These are phyloP conservation scores for Pelargonium nanum DNA, from an alignment of 345 rosid genomes.

Conservation along the genomic window DNA sequence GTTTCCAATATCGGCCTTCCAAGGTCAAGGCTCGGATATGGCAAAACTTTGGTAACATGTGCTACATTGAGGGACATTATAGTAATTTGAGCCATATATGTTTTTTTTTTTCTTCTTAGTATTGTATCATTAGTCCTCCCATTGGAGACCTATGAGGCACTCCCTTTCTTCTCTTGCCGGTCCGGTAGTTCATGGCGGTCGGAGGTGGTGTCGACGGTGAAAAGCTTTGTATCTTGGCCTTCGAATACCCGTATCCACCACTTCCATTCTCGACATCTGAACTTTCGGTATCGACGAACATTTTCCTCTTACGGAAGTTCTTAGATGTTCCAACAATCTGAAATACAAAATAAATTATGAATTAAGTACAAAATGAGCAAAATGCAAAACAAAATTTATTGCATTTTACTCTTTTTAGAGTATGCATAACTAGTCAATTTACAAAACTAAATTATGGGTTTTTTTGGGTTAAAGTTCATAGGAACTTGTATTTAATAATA, in stretches of 20 bases:
- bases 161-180: conserved; percentile 23
- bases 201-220: background rate
- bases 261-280: background rate
- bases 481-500: too few species aligned
- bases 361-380: too few species aligned
- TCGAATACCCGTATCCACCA: background rate
- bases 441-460: too few species aligned
- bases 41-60: background rate
- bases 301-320: background rate
- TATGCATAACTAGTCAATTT: background rate
- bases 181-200: conserved; percentile 7
- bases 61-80: background rate
- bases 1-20: conserved; percentile 2
- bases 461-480: too few species aligned
- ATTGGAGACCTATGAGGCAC: conserved; percentile 25
- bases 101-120: background rate
- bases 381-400: background rate
- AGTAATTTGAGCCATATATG: background rate
- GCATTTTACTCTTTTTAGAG: background rate
- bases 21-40: background rate
- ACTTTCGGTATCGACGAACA: background rate
- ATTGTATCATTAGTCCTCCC: conserved; percentile 18
- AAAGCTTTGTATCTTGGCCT: background rate
- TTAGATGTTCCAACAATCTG: background rate
- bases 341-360: background rate